These are phyloP conservation scores for Venturia nashicola DNA, from an alignment of 2,329 filamentous ascomycete genomes.

Conservation along the genomic window DNA sequence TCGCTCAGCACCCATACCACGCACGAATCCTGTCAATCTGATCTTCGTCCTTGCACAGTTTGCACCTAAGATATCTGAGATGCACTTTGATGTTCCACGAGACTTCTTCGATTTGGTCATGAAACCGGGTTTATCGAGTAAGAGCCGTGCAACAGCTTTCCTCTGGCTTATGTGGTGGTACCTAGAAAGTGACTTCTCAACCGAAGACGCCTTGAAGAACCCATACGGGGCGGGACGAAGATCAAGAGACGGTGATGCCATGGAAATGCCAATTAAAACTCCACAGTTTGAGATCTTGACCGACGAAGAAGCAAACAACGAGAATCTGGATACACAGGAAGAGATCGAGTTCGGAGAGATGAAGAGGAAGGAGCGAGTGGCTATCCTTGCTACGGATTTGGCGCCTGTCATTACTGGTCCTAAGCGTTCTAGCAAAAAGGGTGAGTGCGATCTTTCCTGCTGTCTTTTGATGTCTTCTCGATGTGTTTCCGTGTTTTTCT, in stretches of 20 bases:
- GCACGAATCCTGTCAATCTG: conserved; percentile 93
- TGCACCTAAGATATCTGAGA: conserved; percentile 80
- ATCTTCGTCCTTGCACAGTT: conserved; percentile 90
- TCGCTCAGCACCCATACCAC: conserved; percentile 52
- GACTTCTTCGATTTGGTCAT: conserved; percentile 98
- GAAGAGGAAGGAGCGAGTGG: conserved; percentile 58
- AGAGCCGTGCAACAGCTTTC: conserved; percentile 75
- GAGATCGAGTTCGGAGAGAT: conserved; percentile 59
- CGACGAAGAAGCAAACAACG: conserved; percentile 49
- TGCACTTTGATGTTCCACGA: conserved; percentile 72
- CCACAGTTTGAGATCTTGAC: conserved; percentile 55
- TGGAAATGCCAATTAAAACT: conserved; percentile 42
- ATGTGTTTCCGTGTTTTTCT: not conserved
- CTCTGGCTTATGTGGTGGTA: conserved; percentile 99
- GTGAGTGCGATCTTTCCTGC: conserved; percentile 16
- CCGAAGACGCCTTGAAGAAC: conserved; percentile 77
- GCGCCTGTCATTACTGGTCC: conserved; percentile 48
- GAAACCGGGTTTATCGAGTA: conserved; percentile 70
- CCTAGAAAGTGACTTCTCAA: conserved; percentile 85
- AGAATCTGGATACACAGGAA: conserved; percentile 59
- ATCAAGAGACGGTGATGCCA: conserved; percentile 23
- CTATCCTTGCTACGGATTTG: conserved; percentile 64
- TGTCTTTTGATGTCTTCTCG: not conserved
- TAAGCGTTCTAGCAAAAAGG: conserved; percentile 37
- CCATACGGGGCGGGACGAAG: conserved; percentile 60